phyloP scores from a whole-genome alignment of 2,329 filamentous ascomycete genomes.

The Achaetomium macrosporum region DNA sequence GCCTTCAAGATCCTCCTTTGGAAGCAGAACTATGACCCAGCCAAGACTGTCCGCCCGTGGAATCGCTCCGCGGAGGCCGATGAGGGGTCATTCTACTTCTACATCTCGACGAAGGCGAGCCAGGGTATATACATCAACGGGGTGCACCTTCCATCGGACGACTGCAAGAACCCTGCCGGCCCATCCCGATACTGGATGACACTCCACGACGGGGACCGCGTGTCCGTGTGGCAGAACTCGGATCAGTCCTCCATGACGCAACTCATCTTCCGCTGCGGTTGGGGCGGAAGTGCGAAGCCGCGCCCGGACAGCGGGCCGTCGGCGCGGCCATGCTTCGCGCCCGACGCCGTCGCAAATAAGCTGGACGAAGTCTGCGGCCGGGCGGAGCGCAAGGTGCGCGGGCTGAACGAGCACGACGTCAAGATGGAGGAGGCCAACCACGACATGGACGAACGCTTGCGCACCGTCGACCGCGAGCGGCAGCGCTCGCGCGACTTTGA shows the following conservation, averaged over 20 bases:
- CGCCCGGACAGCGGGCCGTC: slow-evolving; percentile 27
- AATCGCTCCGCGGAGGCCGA: slow-evolving; percentile 42
- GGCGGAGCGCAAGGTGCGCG: slow-evolving; percentile 41
- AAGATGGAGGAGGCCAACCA: slow-evolving; percentile 39
- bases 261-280: slow-evolving; percentile 49
- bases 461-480: slow-evolving; percentile 41
- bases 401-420: slow-evolving; percentile 35
- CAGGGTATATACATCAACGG: slow-evolving; percentile 73
- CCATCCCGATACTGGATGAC: slow-evolving; percentile 59
- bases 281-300: slow-evolving; percentile 47
- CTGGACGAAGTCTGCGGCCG: slow-evolving; percentile 45
- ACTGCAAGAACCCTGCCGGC: slow-evolving; percentile 47
- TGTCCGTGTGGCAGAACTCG: slow-evolving; percentile 61
- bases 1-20: slow-evolving; percentile 75
- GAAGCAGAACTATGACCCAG: slow-evolving; percentile 59
- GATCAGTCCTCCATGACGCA: slow-evolving; percentile 34
- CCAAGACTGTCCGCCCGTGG: slow-evolving; percentile 47
- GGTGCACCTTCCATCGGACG: slow-evolving; percentile 53
- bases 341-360: slow-evolving; percentile 35
- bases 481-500: slow-evolving; percentile 48
- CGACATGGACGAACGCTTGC: slow-evolving; percentile 40
- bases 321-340: slow-evolving; percentile 35
- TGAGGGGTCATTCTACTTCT: slow-evolving; percentile 58
- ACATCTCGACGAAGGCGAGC: slow-evolving; percentile 73
- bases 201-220: slow-evolving; percentile 69